Evolutionary conservation across 169 alveolate genomes (phyloP).

Genomic region (Cryptosporidium parvum): DNA sequence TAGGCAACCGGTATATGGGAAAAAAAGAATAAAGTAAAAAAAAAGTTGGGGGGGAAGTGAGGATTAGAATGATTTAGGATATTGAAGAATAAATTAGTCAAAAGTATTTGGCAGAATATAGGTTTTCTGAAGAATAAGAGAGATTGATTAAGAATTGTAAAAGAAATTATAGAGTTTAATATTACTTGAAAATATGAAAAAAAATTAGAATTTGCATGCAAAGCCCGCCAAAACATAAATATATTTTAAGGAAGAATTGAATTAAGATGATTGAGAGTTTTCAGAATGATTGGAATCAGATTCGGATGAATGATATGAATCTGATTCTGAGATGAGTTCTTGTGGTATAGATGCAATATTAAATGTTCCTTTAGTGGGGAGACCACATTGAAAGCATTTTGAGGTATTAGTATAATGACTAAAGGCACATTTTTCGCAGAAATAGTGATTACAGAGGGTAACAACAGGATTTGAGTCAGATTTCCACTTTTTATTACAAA

Average conservation of each 20-base stretch:
- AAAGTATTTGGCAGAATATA: too few relatives aligned
- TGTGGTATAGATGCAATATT: slow-evolving; percentile 82
- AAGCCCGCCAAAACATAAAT: background rate
- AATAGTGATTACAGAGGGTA: slow-evolving; percentile 92
- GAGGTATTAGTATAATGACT: slow-evolving; percentile 84
- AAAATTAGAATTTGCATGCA: background rate
- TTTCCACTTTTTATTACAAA: slow-evolving; percentile 89
- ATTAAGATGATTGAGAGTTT: background rate
- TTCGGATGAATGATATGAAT: background rate
- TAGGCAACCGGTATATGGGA: background rate
- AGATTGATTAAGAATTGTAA: background rate
- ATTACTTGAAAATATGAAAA: background rate
- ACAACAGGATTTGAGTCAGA: slow-evolving; percentile 88
- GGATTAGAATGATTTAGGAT: background rate
- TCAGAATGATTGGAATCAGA: background rate
- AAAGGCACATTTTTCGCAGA: slow-evolving; percentile 94
- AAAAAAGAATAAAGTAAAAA: too few relatives aligned
- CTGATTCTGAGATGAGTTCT: background rate
- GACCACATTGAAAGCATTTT: slow-evolving; percentile 88
- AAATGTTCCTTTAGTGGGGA: slow-evolving; percentile 90
- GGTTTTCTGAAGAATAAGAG: background rate
- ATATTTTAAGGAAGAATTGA: background rate
- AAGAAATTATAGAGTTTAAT: too few relatives aligned
- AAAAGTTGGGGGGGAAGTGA: background rate
- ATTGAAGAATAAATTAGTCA: background rate